Evolutionary conservation across 1,284 basidiomycete genomes (phyloP), one percentile per base, ranked within the genome.

Genomic region (Phenoliferia sp.): DNA sequence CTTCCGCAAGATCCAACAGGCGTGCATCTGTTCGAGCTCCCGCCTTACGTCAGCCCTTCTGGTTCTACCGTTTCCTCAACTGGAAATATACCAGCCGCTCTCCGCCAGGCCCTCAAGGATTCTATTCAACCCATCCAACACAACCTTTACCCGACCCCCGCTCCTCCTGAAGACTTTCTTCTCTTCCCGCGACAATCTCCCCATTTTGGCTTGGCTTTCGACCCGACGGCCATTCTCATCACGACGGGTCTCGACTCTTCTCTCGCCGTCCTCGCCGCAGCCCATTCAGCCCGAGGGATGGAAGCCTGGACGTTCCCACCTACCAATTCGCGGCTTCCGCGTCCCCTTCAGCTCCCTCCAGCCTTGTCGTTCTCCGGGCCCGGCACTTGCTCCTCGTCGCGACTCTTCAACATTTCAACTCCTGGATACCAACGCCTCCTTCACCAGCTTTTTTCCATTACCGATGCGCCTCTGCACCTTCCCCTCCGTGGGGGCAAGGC

Each of bases 151-250:
- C 80, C 83, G 9, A 86, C 87, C 0, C 76, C 80, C 7, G 85
- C 86, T 1, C 79, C 85, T 0, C 83, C 88, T 5, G 88, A 94
- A 74, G 92, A 95, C 76, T 93, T 90, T 76, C 77, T 90, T 16
- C 82, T 94, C 28, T 77, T 92, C 22, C 90, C 93, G 0, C 83
- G 84, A 59, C 80, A 82, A 33, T 89, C 79, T 68, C 91, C 92
- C 1, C 88, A 92, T 78, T 89, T 88, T 76, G 80, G 82, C 54
- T 85, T 87, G 15, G 80, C 83, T 15, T 87, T 84, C 77, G 90
- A 94, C 77, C 88, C 92, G 0, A 81, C 84, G 56, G 83, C 87
- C 2, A 86, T 95, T 52, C 74, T 85, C 66, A 77, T 83, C 64
- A 80, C 52, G 63, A 80, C 72, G n/a, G 76, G 70, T 6, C 62